phyloP scores from a whole-genome alignment of 176 grass and related monocot species.

The Poa annua region DNA sequence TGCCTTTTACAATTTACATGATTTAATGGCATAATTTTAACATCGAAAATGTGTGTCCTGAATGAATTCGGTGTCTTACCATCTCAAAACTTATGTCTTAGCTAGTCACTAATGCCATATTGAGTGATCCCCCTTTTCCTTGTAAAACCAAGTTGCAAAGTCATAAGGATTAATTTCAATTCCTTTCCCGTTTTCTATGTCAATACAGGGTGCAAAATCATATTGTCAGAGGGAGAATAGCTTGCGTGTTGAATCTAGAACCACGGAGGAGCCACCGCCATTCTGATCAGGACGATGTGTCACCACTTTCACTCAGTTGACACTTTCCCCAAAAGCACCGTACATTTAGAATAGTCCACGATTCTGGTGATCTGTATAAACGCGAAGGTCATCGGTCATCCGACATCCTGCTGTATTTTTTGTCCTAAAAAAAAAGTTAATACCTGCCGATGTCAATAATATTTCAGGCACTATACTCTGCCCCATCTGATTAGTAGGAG shows the following conservation, averaged over 20 bases:
- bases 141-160: neutral
- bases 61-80: no score
- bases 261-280: slow-evolving; percentile 34
- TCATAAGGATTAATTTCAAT: neutral
- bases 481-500: neutral
- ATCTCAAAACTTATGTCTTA: neutral
- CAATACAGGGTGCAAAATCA: slow-evolving; percentile 69
- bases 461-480: neutral
- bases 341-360: neutral
- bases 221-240: slow-evolving; percentile 81
- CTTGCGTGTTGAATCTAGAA: slow-evolving; percentile 58
- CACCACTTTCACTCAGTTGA: neutral
- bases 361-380: neutral
- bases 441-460: neutral
- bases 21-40: no score
- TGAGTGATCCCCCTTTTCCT: neutral
- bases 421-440: neutral
- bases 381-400: neutral
- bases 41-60: no score
- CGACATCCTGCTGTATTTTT: neutral
- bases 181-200: slow-evolving; percentile 24
- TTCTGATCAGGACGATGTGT: neutral
- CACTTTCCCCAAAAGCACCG: no score
- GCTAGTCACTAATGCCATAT: neutral
- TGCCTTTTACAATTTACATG: neutral